phyloP scores from a whole-genome alignment of 352 stramenopile genomes.

The Aphanomyces astaci region DNA sequence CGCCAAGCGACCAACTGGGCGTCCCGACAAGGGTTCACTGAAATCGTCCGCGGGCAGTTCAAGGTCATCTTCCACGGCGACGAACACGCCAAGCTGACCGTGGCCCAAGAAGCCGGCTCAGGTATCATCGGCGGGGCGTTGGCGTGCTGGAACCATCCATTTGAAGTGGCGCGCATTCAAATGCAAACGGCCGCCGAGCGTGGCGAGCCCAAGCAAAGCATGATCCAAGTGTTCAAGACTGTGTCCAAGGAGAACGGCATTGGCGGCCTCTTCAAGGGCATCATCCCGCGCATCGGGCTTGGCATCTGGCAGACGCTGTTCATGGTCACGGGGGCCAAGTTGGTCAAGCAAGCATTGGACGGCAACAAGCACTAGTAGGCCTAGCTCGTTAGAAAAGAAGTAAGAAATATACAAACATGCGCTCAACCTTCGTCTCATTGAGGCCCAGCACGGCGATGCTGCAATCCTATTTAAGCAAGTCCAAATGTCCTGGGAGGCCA shows the following conservation, averaged over 20 bases:
- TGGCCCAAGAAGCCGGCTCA: constrained; percentile 74
- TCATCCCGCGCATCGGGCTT: constrained; percentile 77
- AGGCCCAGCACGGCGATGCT: too few species aligned
- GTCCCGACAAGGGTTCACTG: constrained; percentile 81
- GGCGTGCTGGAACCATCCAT: constrained; percentile 89
- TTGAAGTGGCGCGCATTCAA: constrained; percentile 88
- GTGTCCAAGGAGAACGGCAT: constrained; percentile 80
- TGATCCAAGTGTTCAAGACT: constrained; percentile 82
- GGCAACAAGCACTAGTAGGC: constrained; percentile 16
- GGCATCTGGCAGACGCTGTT: constrained; percentile 90
- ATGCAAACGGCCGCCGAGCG: constrained; percentile 86
- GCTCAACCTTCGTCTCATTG: too few species aligned
- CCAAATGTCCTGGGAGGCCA: too few species aligned
- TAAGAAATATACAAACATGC: too few species aligned
- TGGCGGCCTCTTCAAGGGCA: constrained; percentile 84
- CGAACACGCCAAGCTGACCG: constrained; percentile 79
- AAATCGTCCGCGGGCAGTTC: constrained; percentile 78
- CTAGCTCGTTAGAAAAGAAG: too few species aligned
- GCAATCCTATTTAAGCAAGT: too few species aligned
- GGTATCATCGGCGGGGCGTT: constrained; percentile 81
- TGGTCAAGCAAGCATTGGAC: constrained; percentile 73
- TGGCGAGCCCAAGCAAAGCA: constrained; percentile 84
- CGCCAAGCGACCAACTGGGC: constrained; percentile 89
- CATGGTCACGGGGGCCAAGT: constrained; percentile 88
- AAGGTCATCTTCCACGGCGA: constrained; percentile 81